Evolutionary conservation across 2,329 filamentous ascomycete genomes (phyloP), one percentile per base, ranked within the genome.

Genomic region (Fusarium neocosmosporiellum): DNA sequence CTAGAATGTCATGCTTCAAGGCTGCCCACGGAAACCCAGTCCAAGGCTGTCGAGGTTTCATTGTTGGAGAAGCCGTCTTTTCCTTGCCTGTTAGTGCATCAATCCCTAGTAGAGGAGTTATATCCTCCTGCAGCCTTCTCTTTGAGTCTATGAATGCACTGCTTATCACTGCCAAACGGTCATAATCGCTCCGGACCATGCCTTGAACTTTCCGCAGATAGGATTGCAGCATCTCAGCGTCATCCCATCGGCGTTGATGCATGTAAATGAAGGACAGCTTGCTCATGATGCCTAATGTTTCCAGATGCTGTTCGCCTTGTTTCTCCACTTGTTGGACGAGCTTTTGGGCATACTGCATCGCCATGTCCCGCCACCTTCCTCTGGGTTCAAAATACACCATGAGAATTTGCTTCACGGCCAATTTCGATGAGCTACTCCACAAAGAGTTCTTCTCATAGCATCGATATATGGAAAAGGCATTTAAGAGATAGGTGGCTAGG

Each of bases 351-450:
- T 46, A 27, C 41, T 22, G 41, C 16, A 18, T 46, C 8, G 41
- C 41, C 41, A 46, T 10, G 41, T 46, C 14, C 3, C 22, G 2
- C 41, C 41, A 46, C 27, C 41, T 46, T 27, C 41, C 41, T 7
- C 41, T 16, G 9, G 22, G 27, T 24, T 46, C 41, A 18, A 46
- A 27, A 46, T 46, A 46, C 8, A 27, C 4, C 1, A 18, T 27
- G 14, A 46, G 20, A 27, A 8, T 46, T 46, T 46, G 8, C 14
- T 10, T 27, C 14, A 46, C 8, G 18, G 41, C 41, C 22, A 43
- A 14, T 0, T 16, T 4, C 20, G 4, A 20, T 22, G 20, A 7
- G 7, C 4, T 24, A 4, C 1, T 2, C 7, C 5, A 3, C 20
- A 7, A 5, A 16, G 13, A 8, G 5, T 9, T 16, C 39, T 4